These are phyloP conservation scores for Podaxis mareebaensis DNA, from an alignment of 768 basidiomycete species.

Conservation along the genomic window DNA sequence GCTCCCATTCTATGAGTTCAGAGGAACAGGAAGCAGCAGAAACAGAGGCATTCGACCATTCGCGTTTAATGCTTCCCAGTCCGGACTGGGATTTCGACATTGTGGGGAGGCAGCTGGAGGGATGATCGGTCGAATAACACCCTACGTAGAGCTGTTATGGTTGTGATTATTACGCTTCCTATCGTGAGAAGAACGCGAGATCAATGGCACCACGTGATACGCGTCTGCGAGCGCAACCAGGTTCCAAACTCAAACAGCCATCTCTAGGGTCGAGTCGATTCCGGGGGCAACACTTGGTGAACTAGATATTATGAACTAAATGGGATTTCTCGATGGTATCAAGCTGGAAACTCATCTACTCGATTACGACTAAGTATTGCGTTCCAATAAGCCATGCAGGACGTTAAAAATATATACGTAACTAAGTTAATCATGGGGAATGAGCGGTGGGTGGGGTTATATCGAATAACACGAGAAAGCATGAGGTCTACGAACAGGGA, in stretches of 20 bases:
- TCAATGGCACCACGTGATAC: conserved; percentile 22
- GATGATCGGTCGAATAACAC: background rate
- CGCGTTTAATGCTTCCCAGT: conserved; percentile 57
- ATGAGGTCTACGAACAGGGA: conserved; percentile 23
- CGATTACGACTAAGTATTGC: conserved; percentile 10
- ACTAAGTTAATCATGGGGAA: conserved; percentile 10
- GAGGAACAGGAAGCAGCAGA: conserved; percentile 32
- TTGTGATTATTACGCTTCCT: background rate
- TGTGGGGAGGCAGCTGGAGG: background rate
- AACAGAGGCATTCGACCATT: conserved; percentile 51
- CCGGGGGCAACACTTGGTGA: too few species aligned
- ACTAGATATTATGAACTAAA: background rate
- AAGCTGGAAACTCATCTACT: background rate
- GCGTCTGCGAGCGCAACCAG: conserved; percentile 2
- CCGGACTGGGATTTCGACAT: conserved; percentile 53
- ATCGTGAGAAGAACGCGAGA: conserved; percentile 24
- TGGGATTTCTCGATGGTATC: background rate
- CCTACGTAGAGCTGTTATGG: background rate
- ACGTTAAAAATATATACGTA: conserved; percentile 12
- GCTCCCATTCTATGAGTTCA: conserved; percentile 45
- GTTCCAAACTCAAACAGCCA: too few species aligned
- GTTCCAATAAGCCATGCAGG: conserved; percentile 2
- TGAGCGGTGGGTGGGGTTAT: conserved; percentile 29
- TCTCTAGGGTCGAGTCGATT: too few species aligned
- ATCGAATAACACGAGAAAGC: conserved; percentile 21